Conservation (phyloP, 169 alveolate genomes). For the Plasmodium malariae region DNA sequence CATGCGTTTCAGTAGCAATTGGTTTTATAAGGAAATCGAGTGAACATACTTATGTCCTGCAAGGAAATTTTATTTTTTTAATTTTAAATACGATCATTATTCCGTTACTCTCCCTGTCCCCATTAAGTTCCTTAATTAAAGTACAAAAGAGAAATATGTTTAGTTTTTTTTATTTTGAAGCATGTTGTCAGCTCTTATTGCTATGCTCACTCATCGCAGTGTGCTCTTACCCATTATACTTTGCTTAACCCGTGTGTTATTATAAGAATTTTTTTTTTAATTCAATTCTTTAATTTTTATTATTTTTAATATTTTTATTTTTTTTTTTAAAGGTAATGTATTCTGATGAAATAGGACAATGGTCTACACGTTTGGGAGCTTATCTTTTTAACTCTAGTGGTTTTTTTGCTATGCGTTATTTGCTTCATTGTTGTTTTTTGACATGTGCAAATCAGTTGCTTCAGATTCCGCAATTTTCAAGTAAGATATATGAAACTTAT, state of each 20-base stretch:
- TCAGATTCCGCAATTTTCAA: slow-evolving; percentile 74
- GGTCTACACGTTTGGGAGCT: slow-evolving; percentile 61
- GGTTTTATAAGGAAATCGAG: slow-evolving; percentile 73
- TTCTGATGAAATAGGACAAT: slow-evolving; percentile 61
- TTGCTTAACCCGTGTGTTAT: too few species aligned
- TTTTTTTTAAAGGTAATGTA: slow-evolving; percentile 44
- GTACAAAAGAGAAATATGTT: too few species aligned
- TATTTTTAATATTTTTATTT: neutral
- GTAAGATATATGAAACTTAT: too few species aligned
- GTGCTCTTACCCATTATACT: too few species aligned
- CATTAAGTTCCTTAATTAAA: slow-evolving; percentile 42
- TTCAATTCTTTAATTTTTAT: neutral
- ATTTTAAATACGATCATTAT: slow-evolving; percentile 61
- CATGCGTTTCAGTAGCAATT: slow-evolving; percentile 58
- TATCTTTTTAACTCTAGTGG: slow-evolving; percentile 72
- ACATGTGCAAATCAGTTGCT: slow-evolving; percentile 72
- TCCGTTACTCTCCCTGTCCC: slow-evolving; percentile 59
- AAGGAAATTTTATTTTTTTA: slow-evolving; percentile 72
- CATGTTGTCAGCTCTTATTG: too few species aligned
- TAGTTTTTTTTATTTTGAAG: too few species aligned
- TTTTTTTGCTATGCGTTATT: slow-evolving; percentile 66
- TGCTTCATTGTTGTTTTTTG: slow-evolving; percentile 63
- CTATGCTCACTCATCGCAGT: too few species aligned
- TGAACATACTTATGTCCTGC: slow-evolving; percentile 60
- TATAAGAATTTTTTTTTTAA: too few species aligned